Conservation (phyloP, 352 stramenopile species). For the Plasmopara muralis region DNA sequence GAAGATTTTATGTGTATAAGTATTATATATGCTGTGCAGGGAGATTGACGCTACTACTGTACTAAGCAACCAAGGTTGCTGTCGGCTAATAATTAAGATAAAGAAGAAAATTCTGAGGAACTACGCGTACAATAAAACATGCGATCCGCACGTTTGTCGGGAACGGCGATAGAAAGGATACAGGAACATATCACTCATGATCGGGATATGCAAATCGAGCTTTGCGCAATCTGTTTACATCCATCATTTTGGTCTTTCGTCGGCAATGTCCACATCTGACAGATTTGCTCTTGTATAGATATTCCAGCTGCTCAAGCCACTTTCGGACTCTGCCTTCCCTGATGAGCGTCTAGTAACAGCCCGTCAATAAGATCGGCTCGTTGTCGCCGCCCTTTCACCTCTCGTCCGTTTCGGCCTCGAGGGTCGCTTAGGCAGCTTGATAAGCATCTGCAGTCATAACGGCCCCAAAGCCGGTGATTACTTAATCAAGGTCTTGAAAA, state of each 20-base stretch:
- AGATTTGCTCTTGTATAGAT: neutral
- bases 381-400: conserved; percentile 19
- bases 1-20: too few relatives aligned
- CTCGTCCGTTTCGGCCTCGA: conserved; percentile 21
- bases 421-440: conserved; percentile 12
- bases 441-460: conserved; percentile 20
- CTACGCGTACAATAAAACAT: conserved; percentile 39
- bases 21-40: neutral
- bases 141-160: conserved; percentile 15
- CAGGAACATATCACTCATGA: conserved; percentile 16
- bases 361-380: conserved; percentile 19
- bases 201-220: conserved; percentile 93
- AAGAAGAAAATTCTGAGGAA: neutral
- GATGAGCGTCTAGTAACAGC: conserved; percentile 1
- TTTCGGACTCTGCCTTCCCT: neutral
- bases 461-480: conserved; percentile 8
- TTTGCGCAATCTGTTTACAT: conserved; percentile 89
- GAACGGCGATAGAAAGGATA: conserved; percentile 12
- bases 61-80: neutral
- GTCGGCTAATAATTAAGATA: neutral
- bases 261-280: neutral
- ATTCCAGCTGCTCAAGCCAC: neutral
- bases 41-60: neutral
- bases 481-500: conserved; percentile 10
- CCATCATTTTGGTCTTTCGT: conserved; percentile 68